A percentile compares a stretch with the other conserved stretches of the same genome.
Conservation (phyloP, 1,284 basidiomycete species). For the Tilletia walkeri region DNA sequence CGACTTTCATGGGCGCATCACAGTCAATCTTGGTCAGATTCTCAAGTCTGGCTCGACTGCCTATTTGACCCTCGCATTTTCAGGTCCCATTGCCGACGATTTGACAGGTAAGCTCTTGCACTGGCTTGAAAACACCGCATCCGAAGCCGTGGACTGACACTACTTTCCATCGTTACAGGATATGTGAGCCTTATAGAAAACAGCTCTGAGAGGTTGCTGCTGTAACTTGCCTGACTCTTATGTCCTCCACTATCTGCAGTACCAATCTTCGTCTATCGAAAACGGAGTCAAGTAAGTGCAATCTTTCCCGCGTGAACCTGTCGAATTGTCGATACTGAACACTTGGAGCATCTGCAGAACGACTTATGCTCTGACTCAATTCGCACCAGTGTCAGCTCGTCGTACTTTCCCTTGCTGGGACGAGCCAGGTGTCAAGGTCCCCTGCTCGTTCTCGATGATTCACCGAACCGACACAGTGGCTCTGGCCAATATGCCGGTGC, state of each 20-base stretch:
- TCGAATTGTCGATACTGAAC: slow-evolving; percentile 19
- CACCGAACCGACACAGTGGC: slow-evolving; percentile 66
- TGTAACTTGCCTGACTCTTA: neutral
- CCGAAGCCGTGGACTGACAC: no score
- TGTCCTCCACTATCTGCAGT: neutral
- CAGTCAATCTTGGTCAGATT: neutral
- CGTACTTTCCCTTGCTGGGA: slow-evolving; percentile 67
- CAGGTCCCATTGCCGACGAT: neutral
- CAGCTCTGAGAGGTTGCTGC: no score
- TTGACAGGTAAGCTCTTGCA: neutral
- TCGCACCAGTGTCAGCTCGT: slow-evolving; percentile 78
- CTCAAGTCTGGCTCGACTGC: slow-evolving; percentile 8
- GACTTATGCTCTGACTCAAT: slow-evolving; percentile 47
- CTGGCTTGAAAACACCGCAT: no score
- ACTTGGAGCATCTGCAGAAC: slow-evolving; percentile 48
- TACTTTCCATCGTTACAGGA: no score
- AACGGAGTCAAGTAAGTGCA: no score
- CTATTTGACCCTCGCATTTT: neutral
- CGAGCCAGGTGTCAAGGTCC: slow-evolving; percentile 86
- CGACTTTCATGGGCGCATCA: neutral
- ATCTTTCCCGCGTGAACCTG: slow-evolving; percentile 45
- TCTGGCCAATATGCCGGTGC: slow-evolving; percentile 72
- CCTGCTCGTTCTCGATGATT: slow-evolving; percentile 74
- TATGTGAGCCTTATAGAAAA: no score
- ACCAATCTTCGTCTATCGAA: no score